Evolutionary conservation across 2,329 filamentous ascomycete genomes (phyloP).

Genomic region (Hirsutella thompsonii): DNA sequence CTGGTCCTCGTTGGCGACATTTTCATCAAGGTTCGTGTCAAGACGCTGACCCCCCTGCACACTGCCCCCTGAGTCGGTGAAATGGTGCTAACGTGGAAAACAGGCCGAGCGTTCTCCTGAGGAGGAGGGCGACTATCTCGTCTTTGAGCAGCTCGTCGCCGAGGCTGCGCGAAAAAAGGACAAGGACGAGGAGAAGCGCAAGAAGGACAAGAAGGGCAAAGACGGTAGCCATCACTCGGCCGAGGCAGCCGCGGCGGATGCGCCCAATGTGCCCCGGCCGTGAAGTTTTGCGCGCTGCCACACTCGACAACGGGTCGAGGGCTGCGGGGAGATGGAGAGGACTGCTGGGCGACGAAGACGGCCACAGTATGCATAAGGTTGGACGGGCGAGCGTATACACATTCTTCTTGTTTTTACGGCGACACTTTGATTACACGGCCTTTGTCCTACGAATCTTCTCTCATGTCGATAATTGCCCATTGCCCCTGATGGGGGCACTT

Average conservation of each 20-base stretch:
- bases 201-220: slow-evolving; percentile 38
- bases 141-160: slow-evolving; percentile 94
- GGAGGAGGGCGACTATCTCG: slow-evolving; percentile 97
- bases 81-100: not conserved
- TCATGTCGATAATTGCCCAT: not conserved
- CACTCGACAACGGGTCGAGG: not conserved
- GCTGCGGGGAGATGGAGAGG: not conserved
- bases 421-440: not conserved
- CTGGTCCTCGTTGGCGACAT: slow-evolving; percentile 81
- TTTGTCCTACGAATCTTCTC: not conserved
- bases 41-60: not conserved
- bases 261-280: slow-evolving; percentile 11
- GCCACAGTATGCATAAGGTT: not conserved
- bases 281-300: not conserved
- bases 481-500: too few species aligned
- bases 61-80: not conserved
- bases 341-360: too few species aligned
- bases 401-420: not conserved
- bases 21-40: slow-evolving; percentile 59
- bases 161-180: slow-evolving; percentile 95
- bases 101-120: slow-evolving; percentile 82
- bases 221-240: slow-evolving; percentile 17
- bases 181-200: slow-evolving; percentile 60
- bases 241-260: slow-evolving; percentile 13
- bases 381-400: slow-evolving; percentile 1